phyloP scores from a whole-genome alignment of 768 basidiomycete genomes.

The Tricholoma furcatifolium region DNA sequence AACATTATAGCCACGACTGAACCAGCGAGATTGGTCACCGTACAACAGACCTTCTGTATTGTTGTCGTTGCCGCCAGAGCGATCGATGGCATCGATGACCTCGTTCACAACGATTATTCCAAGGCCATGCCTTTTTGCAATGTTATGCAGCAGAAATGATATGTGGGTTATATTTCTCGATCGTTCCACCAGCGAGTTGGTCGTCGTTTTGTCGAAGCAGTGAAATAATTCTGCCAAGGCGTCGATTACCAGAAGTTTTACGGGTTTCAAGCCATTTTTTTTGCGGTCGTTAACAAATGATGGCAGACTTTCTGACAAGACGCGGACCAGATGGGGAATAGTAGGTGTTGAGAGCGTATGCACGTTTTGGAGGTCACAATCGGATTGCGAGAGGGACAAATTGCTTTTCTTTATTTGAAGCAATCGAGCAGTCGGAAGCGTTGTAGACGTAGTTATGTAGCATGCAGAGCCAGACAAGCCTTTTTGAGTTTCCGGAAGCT shows the following conservation, averaged over 20 bases:
- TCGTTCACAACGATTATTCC: constrained; percentile 89
- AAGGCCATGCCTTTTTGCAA: constrained; percentile 62
- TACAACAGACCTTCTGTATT: constrained; percentile 49
- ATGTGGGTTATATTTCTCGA: constrained; percentile 68
- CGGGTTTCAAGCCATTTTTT: constrained; percentile 44
- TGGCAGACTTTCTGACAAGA: constrained; percentile 56
- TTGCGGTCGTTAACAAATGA: constrained; percentile 39
- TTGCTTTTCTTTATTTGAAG: constrained; percentile 60
- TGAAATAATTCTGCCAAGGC: constrained; percentile 87
- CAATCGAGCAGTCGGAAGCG: constrained; percentile 66
- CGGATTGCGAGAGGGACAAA: constrained; percentile 40
- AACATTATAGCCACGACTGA: constrained; percentile 60
- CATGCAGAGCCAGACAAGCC: constrained; percentile 69
- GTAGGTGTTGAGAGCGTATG: constrained; percentile 61
- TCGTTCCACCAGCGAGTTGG: constrained; percentile 67
- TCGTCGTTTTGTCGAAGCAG: constrained; percentile 54
- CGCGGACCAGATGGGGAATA: constrained; percentile 50
- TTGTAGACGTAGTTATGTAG: constrained; percentile 74
- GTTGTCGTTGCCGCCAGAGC: constrained; percentile 14
- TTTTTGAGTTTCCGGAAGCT: constrained; percentile 56
- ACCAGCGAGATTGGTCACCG: constrained; percentile 73
- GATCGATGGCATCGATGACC: constrained; percentile 75
- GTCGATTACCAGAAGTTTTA: constrained; percentile 84
- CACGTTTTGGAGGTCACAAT: constrained; percentile 53
- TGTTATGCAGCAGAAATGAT: constrained; percentile 64